Evolutionary conservation across 495 filamentous ascomycete genomes (phyloP).

Genomic region (Hypoxylon fragiforme): DNA sequence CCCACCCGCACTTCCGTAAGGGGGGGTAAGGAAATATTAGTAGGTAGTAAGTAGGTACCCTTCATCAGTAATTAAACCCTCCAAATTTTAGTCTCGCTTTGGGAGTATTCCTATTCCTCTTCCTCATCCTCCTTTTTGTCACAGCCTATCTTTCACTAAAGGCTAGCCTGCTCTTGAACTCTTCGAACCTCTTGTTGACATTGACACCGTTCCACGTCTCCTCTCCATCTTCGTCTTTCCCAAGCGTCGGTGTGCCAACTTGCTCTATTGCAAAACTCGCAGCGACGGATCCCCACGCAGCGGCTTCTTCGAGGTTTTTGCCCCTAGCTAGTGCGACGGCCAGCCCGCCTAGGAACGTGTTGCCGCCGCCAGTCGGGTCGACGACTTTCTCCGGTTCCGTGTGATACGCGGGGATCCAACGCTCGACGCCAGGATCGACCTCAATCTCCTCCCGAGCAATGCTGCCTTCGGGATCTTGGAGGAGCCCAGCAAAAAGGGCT

Average conservation of each 20-base stretch:
- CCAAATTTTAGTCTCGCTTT: too few relatives aligned
- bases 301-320: conserved; percentile 65
- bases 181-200: conserved; percentile 57
- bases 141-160: conserved; percentile 20
- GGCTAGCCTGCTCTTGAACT: conserved; percentile 47
- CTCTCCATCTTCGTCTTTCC: conserved; percentile 50
- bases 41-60: too few relatives aligned
- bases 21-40: too few relatives aligned
- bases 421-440: conserved; percentile 56
- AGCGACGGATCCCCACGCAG: conserved; percentile 77
- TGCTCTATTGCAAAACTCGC: conserved; percentile 96
- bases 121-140: background rate
- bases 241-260: conserved; percentile 74
- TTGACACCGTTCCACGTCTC: conserved; percentile 79
- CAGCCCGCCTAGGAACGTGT: conserved; percentile 87
- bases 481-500: conserved; percentile 53
- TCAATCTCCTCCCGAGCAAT: conserved; percentile 63
- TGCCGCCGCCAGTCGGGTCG: conserved; percentile 95
- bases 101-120: too few relatives aligned
- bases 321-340: conserved; percentile 72
- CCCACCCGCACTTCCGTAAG: too few relatives aligned
- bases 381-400: conserved; percentile 60
- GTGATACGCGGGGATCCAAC: conserved; percentile 62
- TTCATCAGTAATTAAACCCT: background rate
- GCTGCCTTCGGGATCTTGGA: conserved; percentile 53